A percentile compares a stretch with the other conserved stretches of the same genome.
Conservation (phyloP, 768 basidiomycete genomes). For the Suillus cothurnatus region DNA sequence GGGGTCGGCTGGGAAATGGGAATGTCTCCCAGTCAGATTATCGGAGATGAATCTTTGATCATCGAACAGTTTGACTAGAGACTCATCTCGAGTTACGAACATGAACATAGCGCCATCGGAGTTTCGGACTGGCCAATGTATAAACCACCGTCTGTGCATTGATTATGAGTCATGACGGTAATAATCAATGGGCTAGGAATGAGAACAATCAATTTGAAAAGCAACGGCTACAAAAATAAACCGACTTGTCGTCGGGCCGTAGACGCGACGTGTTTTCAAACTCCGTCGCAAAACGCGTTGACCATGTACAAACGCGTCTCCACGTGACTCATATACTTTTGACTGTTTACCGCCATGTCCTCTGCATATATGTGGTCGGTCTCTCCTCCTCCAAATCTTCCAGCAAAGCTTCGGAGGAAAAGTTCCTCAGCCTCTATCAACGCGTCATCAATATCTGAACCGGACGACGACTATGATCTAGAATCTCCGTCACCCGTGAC, state of each 20-base stretch:
- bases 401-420: conserved; percentile 26
- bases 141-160: neutral
- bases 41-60: neutral
- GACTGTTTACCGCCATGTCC: conserved; percentile 30
- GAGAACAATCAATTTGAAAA: neutral
- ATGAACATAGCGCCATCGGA: neutral
- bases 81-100: neutral
- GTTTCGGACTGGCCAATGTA: neutral
- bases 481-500: conserved; percentile 14
- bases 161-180: neutral
- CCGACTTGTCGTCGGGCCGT: neutral
- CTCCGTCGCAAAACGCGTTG: conserved; percentile 40
- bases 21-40: neutral
- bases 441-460: conserved; percentile 7
- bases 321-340: conserved; percentile 37
- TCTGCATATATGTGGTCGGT: conserved; percentile 12
- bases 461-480: neutral
- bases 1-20: no score
- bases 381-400: conserved; percentile 17
- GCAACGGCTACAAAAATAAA: neutral
- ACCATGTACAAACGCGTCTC: conserved; percentile 14
- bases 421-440: conserved; percentile 22
- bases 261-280: conserved; percentile 17
- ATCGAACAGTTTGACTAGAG: neutral
- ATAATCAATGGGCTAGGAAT: neutral